These are phyloP conservation scores for Peronospora belbahrii DNA, from an alignment of 352 stramenopile genomes.

Conservation along the genomic window DNA sequence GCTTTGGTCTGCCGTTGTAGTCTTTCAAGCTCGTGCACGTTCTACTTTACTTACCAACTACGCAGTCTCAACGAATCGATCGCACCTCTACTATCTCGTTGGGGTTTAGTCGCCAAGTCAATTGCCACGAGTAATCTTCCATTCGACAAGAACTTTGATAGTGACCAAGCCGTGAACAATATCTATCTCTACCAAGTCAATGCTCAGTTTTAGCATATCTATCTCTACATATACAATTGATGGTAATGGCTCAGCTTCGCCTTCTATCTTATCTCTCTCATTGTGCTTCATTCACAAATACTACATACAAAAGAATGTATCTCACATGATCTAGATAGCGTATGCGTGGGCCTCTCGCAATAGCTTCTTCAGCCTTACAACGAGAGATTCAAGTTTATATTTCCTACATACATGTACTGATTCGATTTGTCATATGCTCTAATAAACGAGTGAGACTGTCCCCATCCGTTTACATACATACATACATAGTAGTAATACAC, in stretches of 20 bases:
- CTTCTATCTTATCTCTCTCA: slow-evolving; percentile 51
- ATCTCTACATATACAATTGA: background rate
- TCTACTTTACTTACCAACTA: slow-evolving; percentile 61
- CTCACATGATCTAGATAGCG: slow-evolving; percentile 32
- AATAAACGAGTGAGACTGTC: slow-evolving; percentile 9
- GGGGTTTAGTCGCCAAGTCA: slow-evolving; percentile 29
- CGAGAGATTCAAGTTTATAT: slow-evolving; percentile 15
- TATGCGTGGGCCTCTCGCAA: slow-evolving; percentile 26
- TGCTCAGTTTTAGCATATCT: background rate
- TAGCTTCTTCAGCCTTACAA: slow-evolving; percentile 38
- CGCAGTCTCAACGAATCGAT: slow-evolving; percentile 59
- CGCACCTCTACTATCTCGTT: slow-evolving; percentile 42
- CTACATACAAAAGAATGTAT: slow-evolving; percentile 25
- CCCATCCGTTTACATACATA: no score
- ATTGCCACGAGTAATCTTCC: slow-evolving; percentile 33
- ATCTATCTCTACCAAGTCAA: slow-evolving; percentile 57
- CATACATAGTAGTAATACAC: no score
- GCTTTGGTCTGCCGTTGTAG: slow-evolving; percentile 52
- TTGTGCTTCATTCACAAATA: slow-evolving; percentile 7
- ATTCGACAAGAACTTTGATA: background rate
- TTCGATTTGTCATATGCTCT: no score
- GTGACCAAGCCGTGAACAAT: slow-evolving; percentile 25
- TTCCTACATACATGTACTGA: background rate
- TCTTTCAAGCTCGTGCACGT: slow-evolving; percentile 19
- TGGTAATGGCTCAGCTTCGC: slow-evolving; percentile 60